A percentile compares a stretch with the other conserved stretches of the same genome.
Evolutionary conservation across 2,329 filamentous ascomycete species (phyloP).

Genomic region (Beauveria sp.): DNA sequence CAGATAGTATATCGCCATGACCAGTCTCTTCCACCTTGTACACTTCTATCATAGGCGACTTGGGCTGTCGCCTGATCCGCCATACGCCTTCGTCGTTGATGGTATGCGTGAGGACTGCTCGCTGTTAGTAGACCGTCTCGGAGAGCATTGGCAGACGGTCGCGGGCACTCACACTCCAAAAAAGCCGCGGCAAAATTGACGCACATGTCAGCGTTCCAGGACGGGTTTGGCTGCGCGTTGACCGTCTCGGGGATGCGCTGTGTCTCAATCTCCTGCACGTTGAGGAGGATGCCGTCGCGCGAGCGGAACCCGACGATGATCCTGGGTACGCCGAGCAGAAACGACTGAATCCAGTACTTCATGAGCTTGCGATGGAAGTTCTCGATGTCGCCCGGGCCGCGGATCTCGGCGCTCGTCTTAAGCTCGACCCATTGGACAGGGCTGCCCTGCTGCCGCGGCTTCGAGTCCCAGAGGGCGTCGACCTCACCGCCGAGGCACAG

Average conservation of each 20-base stretch:
- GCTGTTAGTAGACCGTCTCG: constrained; percentile 14
- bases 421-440: constrained; percentile 90
- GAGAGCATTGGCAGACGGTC: neutral
- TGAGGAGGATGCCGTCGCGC: constrained; percentile 60
- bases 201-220: constrained; percentile 89
- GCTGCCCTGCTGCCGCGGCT: constrained; percentile 56
- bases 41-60: constrained; percentile 61
- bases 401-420: constrained; percentile 76
- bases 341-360: constrained; percentile 96
- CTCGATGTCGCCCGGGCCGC: constrained; percentile 57
- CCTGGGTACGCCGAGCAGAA: constrained; percentile 83
- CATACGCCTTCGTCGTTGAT: constrained; percentile 70
- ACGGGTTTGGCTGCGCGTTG: constrained; percentile 53
- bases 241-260: constrained; percentile 70
- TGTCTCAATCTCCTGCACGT: constrained; percentile 73
- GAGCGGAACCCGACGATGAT: constrained; percentile 86
- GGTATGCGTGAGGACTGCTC: constrained; percentile 52
- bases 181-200: constrained; percentile 82
- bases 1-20: constrained; percentile 67
- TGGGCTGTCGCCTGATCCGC: constrained; percentile 62
- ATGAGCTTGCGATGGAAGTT: constrained; percentile 85
- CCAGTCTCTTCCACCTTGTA: constrained; percentile 66
- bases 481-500: constrained; percentile 89
- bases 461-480: constrained; percentile 82
- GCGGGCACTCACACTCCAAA: constrained; percentile 57